A percentile compares a stretch with the other conserved stretches of the same genome.
phyloP scores from a whole-genome alignment of 2,329 filamentous ascomycete species.

The Colletotrichum karsti region DNA sequence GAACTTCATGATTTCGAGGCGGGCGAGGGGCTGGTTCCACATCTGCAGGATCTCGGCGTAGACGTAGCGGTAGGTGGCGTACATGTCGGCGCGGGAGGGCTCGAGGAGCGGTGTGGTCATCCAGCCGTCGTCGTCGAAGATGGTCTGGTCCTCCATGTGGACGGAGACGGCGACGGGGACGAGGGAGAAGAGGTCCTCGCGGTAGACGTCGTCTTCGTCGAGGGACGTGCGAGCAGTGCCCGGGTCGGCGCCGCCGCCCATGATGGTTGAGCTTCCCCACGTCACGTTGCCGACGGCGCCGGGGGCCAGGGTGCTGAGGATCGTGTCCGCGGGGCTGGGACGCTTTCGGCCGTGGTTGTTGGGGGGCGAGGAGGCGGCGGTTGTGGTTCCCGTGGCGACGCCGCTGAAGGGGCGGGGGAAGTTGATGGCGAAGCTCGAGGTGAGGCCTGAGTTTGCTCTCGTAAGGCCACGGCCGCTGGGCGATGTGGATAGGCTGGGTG shows the following conservation, averaged over 20 bases:
- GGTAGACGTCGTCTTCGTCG: slow-evolving; percentile 61
- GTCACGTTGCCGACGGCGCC: slow-evolving; percentile 53
- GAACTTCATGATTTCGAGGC: slow-evolving; percentile 75
- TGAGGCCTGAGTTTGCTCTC: slow-evolving; percentile 63
- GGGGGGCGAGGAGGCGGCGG: slow-evolving; percentile 52
- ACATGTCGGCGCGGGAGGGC: slow-evolving; percentile 54
- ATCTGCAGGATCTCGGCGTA: slow-evolving; percentile 76
- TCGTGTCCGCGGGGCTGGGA: slow-evolving; percentile 69
- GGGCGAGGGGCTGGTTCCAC: slow-evolving; percentile 69
- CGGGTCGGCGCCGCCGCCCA: slow-evolving; percentile 54
- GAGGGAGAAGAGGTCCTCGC: slow-evolving; percentile 55
- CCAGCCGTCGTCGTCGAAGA: slow-evolving; percentile 76
- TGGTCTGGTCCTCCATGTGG: slow-evolving; percentile 67
- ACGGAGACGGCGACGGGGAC: slow-evolving; percentile 62
- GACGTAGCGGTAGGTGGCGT: slow-evolving; percentile 68
- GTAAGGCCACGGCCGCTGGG: slow-evolving; percentile 63
- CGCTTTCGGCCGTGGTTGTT: slow-evolving; percentile 57
- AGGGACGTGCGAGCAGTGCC: slow-evolving; percentile 58
- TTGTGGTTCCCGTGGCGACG: slow-evolving; percentile 37
- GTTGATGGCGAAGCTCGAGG: slow-evolving; percentile 63
- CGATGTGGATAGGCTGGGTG: slow-evolving; percentile 66
- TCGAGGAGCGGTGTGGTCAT: slow-evolving; percentile 67
- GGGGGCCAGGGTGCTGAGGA: slow-evolving; percentile 63
- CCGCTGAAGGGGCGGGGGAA: slow-evolving; percentile 56
- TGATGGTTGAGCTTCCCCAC: slow-evolving; percentile 57